A percentile compares a stretch with the other conserved stretches of the same genome.
Conservation (phyloP, 805 yeast genomes). For the Candida ipomoeae region DNA sequence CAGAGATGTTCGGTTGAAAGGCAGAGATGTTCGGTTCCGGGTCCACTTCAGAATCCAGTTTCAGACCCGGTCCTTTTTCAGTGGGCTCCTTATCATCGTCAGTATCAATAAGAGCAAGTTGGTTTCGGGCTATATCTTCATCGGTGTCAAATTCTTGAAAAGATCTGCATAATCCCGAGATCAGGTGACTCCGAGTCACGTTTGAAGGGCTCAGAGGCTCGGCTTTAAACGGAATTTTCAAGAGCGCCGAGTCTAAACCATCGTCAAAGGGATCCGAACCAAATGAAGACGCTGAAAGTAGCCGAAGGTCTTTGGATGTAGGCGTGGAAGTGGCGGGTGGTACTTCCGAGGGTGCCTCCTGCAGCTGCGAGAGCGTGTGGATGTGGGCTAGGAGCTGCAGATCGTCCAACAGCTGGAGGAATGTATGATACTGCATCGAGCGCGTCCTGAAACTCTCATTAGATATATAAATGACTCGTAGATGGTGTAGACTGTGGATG, state of each 20-base stretch:
- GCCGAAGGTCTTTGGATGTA: conserved; percentile 2
- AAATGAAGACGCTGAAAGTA: conserved; percentile 11
- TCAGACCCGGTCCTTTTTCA: no score
- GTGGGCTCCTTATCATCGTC: not conserved
- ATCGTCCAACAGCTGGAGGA: conserved; percentile 21
- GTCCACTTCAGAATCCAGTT: no score
- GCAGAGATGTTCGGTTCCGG: no score
- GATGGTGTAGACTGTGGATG: no score
- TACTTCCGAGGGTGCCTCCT: not conserved
- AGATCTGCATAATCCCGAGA: not conserved
- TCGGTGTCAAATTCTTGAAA: not conserved
- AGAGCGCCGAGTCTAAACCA: conserved; percentile 20
- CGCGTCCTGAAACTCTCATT: not conserved
- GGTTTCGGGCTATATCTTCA: conserved; percentile 11
- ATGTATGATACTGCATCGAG: conserved; percentile 10
- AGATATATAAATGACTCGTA: not conserved
- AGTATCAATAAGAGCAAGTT: conserved; percentile 11
- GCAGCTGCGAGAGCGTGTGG: conserved; percentile 13
- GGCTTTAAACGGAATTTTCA: not conserved
- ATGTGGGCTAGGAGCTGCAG: conserved; percentile 21
- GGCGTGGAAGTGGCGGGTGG: not conserved
- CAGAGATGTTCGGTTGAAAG: no score
- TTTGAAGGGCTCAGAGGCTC: not conserved
- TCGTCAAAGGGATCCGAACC: conserved; percentile 26
- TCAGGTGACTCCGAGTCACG: not conserved